Percentiles rank a stretch among this genome's conserved stretches.
phyloP scores from a whole-genome alignment of 2,329 filamentous ascomycete genomes.

The Colletotrichum lindemuthianum region DNA sequence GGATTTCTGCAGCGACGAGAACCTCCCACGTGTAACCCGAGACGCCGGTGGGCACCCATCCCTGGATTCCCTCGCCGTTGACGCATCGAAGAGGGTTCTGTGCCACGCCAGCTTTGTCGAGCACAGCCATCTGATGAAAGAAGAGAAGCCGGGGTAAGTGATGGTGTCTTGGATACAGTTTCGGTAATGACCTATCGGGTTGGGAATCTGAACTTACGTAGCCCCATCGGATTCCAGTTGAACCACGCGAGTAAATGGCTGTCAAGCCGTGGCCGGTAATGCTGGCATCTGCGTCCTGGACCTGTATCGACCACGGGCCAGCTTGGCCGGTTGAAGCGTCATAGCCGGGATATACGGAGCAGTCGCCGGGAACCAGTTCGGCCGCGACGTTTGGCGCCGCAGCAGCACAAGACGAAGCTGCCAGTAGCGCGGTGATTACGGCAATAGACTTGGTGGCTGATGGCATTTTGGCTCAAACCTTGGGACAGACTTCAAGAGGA shows the following conservation, averaged over 20 bases:
- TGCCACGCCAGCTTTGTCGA: conserved; percentile 6
- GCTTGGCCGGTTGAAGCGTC: conserved; percentile 13
- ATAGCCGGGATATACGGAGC: conserved; percentile 22
- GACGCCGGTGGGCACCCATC: conserved; percentile 5
- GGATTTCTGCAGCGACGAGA: conserved; percentile 18
- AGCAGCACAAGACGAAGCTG: neutral
- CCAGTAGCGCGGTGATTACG: neutral
- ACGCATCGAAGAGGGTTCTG: conserved; percentile 19
- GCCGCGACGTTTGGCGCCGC: conserved; percentile 14
- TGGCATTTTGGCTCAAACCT: neutral
- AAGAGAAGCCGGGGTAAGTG: neutral
- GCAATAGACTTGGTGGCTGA: neutral
- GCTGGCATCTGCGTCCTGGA: neutral
- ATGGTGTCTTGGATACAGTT: neutral
- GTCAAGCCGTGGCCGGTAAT: conserved; percentile 11
- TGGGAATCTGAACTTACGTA: conserved; percentile 11
- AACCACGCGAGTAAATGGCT: conserved; percentile 14
- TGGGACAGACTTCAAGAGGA: neutral
- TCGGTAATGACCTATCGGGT: conserved; percentile 1
- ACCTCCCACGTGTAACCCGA: conserved; percentile 19
- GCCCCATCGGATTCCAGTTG: conserved; percentile 16
- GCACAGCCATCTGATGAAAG: conserved; percentile 13
- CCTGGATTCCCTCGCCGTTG: conserved; percentile 3
- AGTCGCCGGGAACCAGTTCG: conserved; percentile 12
- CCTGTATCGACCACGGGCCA: conserved; percentile 17